These are phyloP conservation scores for Dictyostelium purpureum DNA, from an alignment of 78 protist species.

Conservation along the genomic window DNA sequence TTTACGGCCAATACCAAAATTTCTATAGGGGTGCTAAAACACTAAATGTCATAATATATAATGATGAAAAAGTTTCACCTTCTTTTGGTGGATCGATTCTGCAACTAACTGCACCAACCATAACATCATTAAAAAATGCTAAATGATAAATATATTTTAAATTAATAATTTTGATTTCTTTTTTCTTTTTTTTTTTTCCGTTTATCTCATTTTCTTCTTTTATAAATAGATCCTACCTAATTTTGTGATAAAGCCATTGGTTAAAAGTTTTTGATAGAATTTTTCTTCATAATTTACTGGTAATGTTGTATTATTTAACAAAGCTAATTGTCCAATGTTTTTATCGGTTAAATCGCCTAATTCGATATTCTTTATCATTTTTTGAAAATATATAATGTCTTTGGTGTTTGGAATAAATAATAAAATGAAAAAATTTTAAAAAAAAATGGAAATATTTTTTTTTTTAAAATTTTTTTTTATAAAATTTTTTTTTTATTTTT, in stretches of 20 bases:
- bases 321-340: conserved; percentile 34
- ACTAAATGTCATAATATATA: conserved; percentile 70
- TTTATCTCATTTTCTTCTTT: too few species aligned
- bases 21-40: conserved; percentile 66
- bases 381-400: too few species aligned
- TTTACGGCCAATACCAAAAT: conserved; percentile 56
- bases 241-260: conserved; percentile 24
- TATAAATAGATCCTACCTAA: conserved; percentile 13
- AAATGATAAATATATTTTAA: not conserved
- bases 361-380: too few species aligned
- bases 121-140: conserved; percentile 66
- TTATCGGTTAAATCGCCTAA: conserved; percentile 54
- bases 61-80: not conserved
- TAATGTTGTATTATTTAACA: conserved; percentile 30
- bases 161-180: too few species aligned
- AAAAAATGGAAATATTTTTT: too few species aligned
- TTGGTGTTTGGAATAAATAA: too few species aligned
- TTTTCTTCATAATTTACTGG: conserved; percentile 54
- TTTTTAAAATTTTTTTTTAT: too few species aligned
- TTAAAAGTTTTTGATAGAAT: conserved; percentile 22
- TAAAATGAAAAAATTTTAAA: too few species aligned
- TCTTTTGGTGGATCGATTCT: conserved; percentile 33
- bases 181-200: not conserved
- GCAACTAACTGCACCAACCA: conserved; percentile 67
- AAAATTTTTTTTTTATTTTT: too few species aligned